phyloP scores from a whole-genome alignment of 345 rosid genomes.

The Populus simonii region DNA sequence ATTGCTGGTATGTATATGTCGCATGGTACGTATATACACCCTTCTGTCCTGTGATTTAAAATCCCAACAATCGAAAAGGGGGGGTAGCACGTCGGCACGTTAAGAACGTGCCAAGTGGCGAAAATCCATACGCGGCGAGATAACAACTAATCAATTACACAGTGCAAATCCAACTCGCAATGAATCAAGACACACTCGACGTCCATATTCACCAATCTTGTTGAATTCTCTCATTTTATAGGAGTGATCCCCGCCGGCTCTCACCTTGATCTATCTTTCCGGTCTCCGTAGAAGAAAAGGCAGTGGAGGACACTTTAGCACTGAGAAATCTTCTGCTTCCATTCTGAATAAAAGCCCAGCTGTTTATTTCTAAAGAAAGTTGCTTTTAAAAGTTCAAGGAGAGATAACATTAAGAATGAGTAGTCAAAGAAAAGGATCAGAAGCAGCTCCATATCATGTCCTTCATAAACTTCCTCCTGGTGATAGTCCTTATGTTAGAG shows the following conservation, averaged over 20 bases:
- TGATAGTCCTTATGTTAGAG: slow-evolving; percentile 79
- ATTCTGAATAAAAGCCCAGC: background rate
- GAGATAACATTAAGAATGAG: slow-evolving; percentile 1
- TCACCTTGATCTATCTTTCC: background rate
- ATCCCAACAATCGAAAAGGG: too few relatives aligned
- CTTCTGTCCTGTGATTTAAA: too few relatives aligned
- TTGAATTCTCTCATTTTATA: background rate
- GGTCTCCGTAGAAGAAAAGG: background rate
- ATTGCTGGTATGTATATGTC: too few relatives aligned
- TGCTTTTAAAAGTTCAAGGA: background rate
- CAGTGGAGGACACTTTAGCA: background rate
- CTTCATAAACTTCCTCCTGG: slow-evolving; percentile 79
- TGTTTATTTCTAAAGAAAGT: background rate
- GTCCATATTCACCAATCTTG: background rate
- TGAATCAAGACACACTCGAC: background rate
- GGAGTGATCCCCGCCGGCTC: background rate
- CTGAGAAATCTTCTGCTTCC: background rate
- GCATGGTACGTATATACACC: too few relatives aligned
- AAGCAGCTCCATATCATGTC: slow-evolving; percentile 42
- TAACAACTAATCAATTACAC: background rate
- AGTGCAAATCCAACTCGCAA: background rate
- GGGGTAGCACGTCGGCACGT: background rate
- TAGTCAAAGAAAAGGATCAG: background rate
- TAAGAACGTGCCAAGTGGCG: background rate
- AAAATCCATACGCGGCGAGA: background rate